phyloP scores from a whole-genome alignment of 306 rosid genomes.

The Prosopis cineraria region DNA sequence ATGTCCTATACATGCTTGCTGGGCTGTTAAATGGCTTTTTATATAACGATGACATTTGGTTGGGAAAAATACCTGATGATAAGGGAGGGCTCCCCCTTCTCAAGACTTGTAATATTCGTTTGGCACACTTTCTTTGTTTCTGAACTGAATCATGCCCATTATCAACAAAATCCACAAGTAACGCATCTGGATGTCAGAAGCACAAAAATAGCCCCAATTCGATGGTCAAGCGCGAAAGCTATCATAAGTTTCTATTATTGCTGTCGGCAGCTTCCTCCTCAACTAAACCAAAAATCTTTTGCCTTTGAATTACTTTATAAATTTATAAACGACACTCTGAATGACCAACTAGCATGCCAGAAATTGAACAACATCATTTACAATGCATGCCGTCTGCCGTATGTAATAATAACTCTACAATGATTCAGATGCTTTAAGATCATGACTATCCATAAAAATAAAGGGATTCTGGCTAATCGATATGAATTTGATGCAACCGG shows the following conservation, averaged over 20 bases:
- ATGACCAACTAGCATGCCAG: not conserved
- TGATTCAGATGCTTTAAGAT: not conserved
- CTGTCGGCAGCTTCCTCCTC: not conserved
- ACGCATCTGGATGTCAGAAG: not conserved
- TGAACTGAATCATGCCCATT: not conserved
- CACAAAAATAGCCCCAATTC: not conserved
- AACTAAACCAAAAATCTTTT: not conserved
- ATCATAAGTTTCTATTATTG: not conserved
- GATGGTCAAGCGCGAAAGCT: not conserved
- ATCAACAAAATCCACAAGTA: not conserved
- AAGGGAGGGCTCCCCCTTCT: too few relatives aligned
- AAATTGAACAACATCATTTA: not conserved
- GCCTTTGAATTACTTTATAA: not conserved
- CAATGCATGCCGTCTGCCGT: not conserved
- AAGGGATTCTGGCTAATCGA: slow-evolving; percentile 28
- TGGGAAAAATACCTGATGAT: too few relatives aligned
- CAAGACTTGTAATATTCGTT: too few relatives aligned
- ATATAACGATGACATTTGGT: too few relatives aligned
- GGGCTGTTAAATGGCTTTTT: too few relatives aligned
- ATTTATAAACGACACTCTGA: not conserved
- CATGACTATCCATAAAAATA: not conserved
- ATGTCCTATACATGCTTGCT: too few relatives aligned
- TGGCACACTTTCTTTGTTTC: too few relatives aligned
- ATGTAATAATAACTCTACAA: slow-evolving; percentile 26
- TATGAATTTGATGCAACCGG: slow-evolving; percentile 27